phyloP scores from a whole-genome alignment of 495 filamentous ascomycete species.

The Hypoxylon perforatum region DNA sequence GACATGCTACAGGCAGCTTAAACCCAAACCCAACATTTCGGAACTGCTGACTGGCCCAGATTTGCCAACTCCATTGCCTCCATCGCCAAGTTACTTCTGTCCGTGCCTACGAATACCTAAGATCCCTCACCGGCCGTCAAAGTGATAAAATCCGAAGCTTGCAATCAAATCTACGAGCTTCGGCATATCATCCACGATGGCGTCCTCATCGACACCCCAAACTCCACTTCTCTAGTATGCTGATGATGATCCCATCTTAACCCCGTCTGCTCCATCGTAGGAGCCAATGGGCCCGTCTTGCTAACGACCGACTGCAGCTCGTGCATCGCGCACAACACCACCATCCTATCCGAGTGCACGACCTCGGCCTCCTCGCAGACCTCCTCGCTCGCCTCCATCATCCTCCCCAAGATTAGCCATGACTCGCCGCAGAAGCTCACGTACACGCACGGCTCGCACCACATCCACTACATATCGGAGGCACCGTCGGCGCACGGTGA shows the following conservation, averaged over 20 bases:
- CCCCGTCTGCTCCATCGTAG: constrained; percentile 18
- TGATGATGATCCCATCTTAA: constrained; percentile 19
- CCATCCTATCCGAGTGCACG: constrained; percentile 92
- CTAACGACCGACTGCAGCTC: constrained; percentile 66
- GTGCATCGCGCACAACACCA: constrained; percentile 89
- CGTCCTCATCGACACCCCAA: constrained; percentile 79
- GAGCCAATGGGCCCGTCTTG: constrained; percentile 9
- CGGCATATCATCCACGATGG: constrained; percentile 62
- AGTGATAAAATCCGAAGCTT: neutral
- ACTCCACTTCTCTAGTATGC: constrained; percentile 85
- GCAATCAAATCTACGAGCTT: neutral
- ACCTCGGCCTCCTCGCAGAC: constrained; percentile 79
- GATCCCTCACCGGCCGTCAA: neutral
- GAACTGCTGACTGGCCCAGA: constrained; percentile 21
- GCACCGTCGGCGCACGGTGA: constrained; percentile 71
- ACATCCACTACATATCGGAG: constrained; percentile 95
- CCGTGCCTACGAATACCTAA: constrained; percentile 3
- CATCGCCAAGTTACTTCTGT: constrained; percentile 1
- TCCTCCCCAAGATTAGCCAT: constrained; percentile 95
- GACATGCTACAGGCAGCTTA: constrained; percentile 11
- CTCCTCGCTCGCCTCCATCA: constrained; percentile 87
- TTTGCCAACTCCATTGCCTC: constrained; percentile 11
- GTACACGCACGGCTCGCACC: constrained; percentile 88
- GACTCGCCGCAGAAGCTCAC: constrained; percentile 85
- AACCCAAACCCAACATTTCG: constrained; percentile 19